These are phyloP conservation scores for Sarcomyxa edulis DNA, from an alignment of 768 basidiomycete genomes.

Conservation along the genomic window DNA sequence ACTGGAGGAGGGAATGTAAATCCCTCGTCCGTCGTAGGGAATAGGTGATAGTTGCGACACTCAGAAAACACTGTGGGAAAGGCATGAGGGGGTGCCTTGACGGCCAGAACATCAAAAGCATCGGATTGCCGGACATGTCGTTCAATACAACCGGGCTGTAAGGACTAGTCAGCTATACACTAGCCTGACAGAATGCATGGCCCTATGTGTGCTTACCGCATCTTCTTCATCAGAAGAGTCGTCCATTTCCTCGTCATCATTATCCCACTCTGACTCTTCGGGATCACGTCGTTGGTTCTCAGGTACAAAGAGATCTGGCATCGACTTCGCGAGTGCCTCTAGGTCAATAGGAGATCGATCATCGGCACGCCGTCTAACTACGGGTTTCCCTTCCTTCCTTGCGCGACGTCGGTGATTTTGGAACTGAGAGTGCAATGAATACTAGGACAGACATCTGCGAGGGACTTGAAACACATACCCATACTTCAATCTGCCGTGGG, in stretches of 20 bases:
- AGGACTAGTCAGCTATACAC: no score
- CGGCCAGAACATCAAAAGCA: constrained; percentile 1
- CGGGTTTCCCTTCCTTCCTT: constrained; percentile 21
- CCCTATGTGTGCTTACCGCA: constrained; percentile 6
- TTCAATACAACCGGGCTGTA: background rate
- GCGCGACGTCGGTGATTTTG: constrained; percentile 47
- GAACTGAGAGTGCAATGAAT: constrained; percentile 30
- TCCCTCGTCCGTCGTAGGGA: constrained; percentile 6
- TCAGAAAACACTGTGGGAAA: constrained; percentile 18
- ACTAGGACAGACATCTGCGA: constrained; percentile 1
- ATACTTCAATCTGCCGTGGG: constrained; percentile 45
- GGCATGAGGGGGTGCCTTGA: constrained; percentile 15
- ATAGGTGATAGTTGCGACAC: constrained; percentile 5
- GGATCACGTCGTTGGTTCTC: constrained; percentile 7
- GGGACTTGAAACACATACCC: constrained; percentile 30
- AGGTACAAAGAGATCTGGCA: constrained; percentile 20
- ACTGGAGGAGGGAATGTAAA: constrained; percentile 21
- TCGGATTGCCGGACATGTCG: background rate
- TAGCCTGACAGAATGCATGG: no score
- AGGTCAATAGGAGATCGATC: constrained; percentile 18
- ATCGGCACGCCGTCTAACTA: constrained; percentile 13
- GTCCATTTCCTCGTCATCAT: constrained; percentile 12
- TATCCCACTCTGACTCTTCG: constrained; percentile 8
- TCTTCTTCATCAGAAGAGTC: constrained; percentile 8
- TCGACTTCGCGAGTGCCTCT: constrained; percentile 17